Conservation (phyloP, 2,329 filamentous ascomycete genomes). For the Dryadomyces quercus-mongolicae region DNA sequence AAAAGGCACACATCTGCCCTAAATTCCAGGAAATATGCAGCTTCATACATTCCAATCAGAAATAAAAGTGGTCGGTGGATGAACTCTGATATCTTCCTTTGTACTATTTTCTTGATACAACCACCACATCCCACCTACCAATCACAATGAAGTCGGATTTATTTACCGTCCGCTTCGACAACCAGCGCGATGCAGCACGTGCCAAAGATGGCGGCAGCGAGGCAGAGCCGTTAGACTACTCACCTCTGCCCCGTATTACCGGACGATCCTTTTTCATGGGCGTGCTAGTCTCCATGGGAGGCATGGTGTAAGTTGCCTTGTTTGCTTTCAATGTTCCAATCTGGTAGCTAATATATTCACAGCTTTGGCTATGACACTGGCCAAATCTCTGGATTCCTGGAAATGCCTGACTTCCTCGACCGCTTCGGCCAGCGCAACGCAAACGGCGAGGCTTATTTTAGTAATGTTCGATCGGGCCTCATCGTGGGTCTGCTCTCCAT, state of each 20-base stretch:
- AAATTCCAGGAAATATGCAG: too few species aligned
- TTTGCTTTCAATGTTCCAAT: background rate
- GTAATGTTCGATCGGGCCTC: constrained; percentile 32
- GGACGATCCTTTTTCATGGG: constrained; percentile 7
- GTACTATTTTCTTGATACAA: too few species aligned
- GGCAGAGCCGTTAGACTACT: constrained; percentile 7
- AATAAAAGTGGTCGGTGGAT: too few species aligned
- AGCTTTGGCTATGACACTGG: constrained; percentile 48
- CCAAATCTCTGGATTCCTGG: constrained; percentile 40
- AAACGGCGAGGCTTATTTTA: constrained; percentile 26
- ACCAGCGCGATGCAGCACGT: background rate
- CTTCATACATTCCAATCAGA: too few species aligned
- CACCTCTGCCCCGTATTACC: constrained; percentile 7
- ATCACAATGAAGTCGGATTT: background rate
- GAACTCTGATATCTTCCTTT: too few species aligned
- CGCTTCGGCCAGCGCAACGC: constrained; percentile 38
- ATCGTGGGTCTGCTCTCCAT: constrained; percentile 46
- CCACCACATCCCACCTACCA: too few species aligned
- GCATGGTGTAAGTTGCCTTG: constrained; percentile 5
- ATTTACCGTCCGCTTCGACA: background rate
- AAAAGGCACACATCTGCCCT: too few species aligned
- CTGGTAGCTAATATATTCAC: background rate
- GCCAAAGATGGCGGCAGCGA: background rate
- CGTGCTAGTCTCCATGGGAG: constrained; percentile 12
- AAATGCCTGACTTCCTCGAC: constrained; percentile 40